Base-by-base conservation (phyloP, 805 yeast genomes). In the Saturnispora kantuleensis region DNA sequence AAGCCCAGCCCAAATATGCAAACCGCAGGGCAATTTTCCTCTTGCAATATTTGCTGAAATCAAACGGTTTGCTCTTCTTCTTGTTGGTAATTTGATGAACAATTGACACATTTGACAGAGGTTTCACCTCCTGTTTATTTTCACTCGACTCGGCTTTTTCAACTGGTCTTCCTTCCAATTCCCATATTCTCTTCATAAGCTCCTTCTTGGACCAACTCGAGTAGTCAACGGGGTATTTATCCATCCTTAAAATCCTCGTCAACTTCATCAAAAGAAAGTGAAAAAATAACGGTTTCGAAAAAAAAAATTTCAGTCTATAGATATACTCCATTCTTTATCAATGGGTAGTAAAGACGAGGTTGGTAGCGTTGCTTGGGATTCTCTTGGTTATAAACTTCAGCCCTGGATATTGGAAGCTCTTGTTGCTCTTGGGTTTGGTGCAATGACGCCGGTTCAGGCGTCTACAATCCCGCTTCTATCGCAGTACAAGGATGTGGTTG, bases 381-480 rank as follows among this genome's bases (percentile, higher is more conserved):
- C 73, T 7, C 57, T 82, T 31, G 57, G 71, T 13, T 71, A 67
- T 41, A 61, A 69, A 6, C 59, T 85, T 30, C 76, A 76, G 33
- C 82, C 85, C 8, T 86, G 95, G 94, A 60, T 86, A 4, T 35
- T 52, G 28, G 82, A 79, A 2, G 93, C 95, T 2, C 70, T 89
- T 10, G 63, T 67, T n/a, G 75, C 89, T 1, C 58, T 82, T 49
- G 96, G 95, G 2, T 89, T 74, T 58, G 73, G 76, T 2, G 60
- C 75, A 10, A 87, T 90, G 96, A 93, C 98, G 0, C 96, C 98
- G 0, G 98, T 93, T 0, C 98, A 93, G 59, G 97, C 98, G 0
- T 77, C 97, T 0, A 81, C 94, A 0, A 84, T 93, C 41, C 98
- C 98, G 0, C 66, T 89, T 48, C 75, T 93, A 51, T 64, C 81